Conservation (phyloP, 495 filamentous ascomycete species). For the Corynascus novoguineensis region DNA sequence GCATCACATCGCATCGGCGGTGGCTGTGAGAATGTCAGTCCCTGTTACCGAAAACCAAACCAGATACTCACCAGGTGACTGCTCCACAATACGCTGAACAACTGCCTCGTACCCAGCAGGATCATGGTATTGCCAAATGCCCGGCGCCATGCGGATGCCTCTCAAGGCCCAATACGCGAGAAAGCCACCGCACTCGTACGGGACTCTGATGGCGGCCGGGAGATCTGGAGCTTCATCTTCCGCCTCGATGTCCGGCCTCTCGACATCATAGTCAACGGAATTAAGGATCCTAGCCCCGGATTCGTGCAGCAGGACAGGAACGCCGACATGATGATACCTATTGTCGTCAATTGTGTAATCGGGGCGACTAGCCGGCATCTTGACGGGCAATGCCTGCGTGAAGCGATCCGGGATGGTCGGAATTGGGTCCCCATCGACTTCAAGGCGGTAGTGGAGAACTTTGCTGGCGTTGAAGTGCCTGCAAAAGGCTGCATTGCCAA, state of each 20-base stretch:
- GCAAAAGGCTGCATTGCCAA: constrained; percentile 1
- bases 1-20: too few species aligned
- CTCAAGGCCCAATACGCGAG: not conserved
- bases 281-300: not conserved
- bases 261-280: not conserved
- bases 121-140: not conserved
- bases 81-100: constrained; percentile 3
- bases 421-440: constrained; percentile 2
- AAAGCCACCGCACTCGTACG: not conserved
- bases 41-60: too few species aligned
- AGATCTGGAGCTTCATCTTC: not conserved
- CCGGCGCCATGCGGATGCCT: not conserved
- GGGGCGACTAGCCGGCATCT: not conserved
- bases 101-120: not conserved
- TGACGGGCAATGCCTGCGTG: constrained; percentile 2
- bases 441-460: not conserved
- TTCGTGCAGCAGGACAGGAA: not conserved
- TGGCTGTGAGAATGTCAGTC: too few species aligned
- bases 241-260: not conserved
- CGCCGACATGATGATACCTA: constrained; percentile 2
- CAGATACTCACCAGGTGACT: not conserved
- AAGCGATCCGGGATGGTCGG: constrained; percentile 7
- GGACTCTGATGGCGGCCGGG: not conserved
- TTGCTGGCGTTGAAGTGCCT: not conserved
- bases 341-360: not conserved